Evolutionary conservation across 495 filamentous ascomycete species (phyloP).

Genomic region (Paragyromitra xinjiangensis): DNA sequence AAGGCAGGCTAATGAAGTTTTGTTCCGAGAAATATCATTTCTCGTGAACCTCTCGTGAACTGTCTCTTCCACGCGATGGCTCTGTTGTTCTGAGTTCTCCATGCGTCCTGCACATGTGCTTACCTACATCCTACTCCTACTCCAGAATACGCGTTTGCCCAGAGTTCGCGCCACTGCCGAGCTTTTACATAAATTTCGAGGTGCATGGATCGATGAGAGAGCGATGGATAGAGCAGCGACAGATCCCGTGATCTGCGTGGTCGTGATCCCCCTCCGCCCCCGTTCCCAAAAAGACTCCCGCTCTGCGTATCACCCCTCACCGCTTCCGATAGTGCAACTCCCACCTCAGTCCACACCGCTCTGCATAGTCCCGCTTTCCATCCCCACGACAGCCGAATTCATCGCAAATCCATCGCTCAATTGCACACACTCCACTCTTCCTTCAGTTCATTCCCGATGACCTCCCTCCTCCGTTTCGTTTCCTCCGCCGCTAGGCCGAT

Average conservation of each 20-base stretch:
- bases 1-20: constrained; percentile 17
- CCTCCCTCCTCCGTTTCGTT: constrained; percentile 52
- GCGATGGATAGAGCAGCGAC: constrained; percentile 18
- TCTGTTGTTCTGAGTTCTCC: constrained; percentile 18
- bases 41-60: not conserved
- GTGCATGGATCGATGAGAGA: not conserved
- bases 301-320: constrained; percentile 38
- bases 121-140: not conserved
- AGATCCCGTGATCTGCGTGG: constrained; percentile 28
- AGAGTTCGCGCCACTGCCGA: constrained; percentile 25
- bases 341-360: constrained; percentile 40
- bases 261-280: constrained; percentile 2
- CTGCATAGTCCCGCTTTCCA: constrained; percentile 49
- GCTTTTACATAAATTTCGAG: constrained; percentile 10
- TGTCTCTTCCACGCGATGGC: not conserved
- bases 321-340: constrained; percentile 30
- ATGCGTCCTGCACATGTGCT: constrained; percentile 18
- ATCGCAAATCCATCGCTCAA: constrained; percentile 59
- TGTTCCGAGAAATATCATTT: not conserved
- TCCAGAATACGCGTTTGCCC: constrained; percentile 35
- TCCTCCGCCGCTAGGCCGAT: constrained; percentile 50
- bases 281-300: constrained; percentile 36
- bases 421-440: constrained; percentile 51
- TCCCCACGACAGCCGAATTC: constrained; percentile 54
- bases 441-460: constrained; percentile 48